These are phyloP conservation scores for Colletotrichum destructivum DNA, from an alignment of 2,329 filamentous ascomycete species.

Conservation along the genomic window DNA sequence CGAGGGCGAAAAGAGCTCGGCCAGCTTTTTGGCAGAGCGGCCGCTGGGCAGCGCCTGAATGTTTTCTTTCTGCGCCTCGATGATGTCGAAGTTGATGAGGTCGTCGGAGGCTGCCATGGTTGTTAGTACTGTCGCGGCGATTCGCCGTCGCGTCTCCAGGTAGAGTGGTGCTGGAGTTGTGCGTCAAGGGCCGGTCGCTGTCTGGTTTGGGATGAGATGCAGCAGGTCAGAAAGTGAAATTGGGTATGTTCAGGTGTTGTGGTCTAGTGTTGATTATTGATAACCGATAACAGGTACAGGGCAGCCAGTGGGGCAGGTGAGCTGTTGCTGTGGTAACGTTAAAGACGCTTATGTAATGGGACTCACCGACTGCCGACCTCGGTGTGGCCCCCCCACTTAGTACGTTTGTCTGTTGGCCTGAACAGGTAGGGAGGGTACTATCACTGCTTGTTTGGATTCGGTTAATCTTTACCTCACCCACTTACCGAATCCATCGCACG, in stretches of 20 bases:
- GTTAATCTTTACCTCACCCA: too few species aligned
- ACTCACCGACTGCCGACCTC: constrained; percentile 30
- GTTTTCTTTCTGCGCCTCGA: constrained; percentile 98
- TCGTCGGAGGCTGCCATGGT: constrained; percentile 67
- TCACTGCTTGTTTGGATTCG: too few species aligned
- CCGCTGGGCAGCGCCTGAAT: constrained; percentile 92
- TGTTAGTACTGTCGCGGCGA: constrained; percentile 46
- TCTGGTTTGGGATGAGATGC: constrained; percentile 15
- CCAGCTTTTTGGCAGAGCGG: constrained; percentile 90
- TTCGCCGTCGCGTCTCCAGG: constrained; percentile 37
- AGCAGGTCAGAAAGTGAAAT: constrained; percentile 6
- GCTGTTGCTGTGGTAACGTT: constrained; percentile 44
- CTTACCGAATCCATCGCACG: too few species aligned
- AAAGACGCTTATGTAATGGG: constrained; percentile 45
- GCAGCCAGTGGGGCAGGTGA: constrained; percentile 5
- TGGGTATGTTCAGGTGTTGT: constrained; percentile 26
- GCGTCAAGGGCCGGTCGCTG: constrained; percentile 23
- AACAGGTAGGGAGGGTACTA: too few species aligned
- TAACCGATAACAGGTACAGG: constrained; percentile 37
- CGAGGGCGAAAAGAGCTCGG: constrained; percentile 82
- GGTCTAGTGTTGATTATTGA: constrained; percentile 42
- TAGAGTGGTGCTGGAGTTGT: constrained; percentile 26
- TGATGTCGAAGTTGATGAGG: constrained; percentile 86
- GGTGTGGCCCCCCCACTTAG: background rate
- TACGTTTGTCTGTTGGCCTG: too few species aligned